Percentiles rank a stretch among this genome's conserved stretches.
These are phyloP conservation scores for Agastache rugosa DNA, from an alignment of 257 asterid genomes.

Conservation along the genomic window DNA sequence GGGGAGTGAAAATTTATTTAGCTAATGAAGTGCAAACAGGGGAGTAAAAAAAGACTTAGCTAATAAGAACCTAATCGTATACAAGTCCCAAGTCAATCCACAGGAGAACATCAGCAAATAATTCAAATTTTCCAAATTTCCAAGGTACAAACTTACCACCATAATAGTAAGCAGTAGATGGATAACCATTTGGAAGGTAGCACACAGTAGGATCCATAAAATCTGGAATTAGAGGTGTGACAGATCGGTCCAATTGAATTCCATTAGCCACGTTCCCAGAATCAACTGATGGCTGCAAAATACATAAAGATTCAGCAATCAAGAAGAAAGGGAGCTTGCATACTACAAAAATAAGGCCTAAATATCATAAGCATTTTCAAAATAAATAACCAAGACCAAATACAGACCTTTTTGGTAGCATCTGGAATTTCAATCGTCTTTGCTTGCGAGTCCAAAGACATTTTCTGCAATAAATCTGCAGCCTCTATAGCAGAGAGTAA, in stretches of 20 bases:
- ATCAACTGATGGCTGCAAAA: conserved; percentile 52
- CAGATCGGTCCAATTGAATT: conserved; percentile 48
- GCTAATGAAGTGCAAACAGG: not conserved
- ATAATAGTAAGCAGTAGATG: conserved; percentile 55
- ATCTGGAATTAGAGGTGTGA: conserved; percentile 52
- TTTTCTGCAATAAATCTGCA: conserved; percentile 60
- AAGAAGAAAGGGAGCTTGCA: not conserved
- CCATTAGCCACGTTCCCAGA: conserved; percentile 45
- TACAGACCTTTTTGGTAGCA: conserved; percentile 52
- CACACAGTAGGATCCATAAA: conserved; percentile 53
- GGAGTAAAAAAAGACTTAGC: not conserved
- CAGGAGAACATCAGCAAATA: not conserved
- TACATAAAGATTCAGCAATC: not conserved
- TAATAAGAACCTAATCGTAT: not conserved
- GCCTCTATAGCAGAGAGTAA: conserved; percentile 55
- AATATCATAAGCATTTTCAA: not conserved
- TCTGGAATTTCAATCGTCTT: conserved; percentile 51
- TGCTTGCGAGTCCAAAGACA: conserved; percentile 62
- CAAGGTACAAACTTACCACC: conserved; percentile 34
- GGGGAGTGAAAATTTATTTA: not conserved
- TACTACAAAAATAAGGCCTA: not conserved
- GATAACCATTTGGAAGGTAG: conserved; percentile 54
- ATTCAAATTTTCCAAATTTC: not conserved
- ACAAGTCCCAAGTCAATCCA: not conserved
- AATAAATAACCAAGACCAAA: not conserved